Evolutionary conservation across 2,329 filamentous ascomycete genomes (phyloP).

Genomic region (Cercospora sp.): DNA sequence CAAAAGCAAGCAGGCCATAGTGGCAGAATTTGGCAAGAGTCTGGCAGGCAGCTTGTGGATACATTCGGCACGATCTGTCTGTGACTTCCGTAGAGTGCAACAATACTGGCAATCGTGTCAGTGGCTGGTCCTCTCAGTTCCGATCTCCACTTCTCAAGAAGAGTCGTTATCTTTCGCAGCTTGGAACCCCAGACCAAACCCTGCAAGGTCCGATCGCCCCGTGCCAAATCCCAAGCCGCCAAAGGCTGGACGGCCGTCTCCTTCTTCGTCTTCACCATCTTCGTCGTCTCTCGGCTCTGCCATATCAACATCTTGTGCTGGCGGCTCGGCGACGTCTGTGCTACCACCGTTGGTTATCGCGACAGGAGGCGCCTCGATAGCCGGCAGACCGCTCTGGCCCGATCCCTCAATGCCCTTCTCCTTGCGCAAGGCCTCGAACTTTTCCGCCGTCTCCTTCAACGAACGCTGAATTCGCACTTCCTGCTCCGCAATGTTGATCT

Average conservation of each 20-base stretch:
- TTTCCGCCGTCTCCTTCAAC: conserved; percentile 75
- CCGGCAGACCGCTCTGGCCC: conserved; percentile 7
- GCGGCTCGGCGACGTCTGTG: background rate
- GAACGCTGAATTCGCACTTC: conserved; percentile 79
- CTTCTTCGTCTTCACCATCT: conserved; percentile 23
- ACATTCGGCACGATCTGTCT: background rate
- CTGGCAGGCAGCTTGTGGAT: background rate
- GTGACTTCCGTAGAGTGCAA: background rate
- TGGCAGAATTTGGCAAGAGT: background rate
- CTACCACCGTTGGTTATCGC: background rate
- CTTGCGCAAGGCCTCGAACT: conserved; percentile 60
- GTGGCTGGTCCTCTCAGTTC: background rate
- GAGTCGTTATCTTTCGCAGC: conserved; percentile 10
- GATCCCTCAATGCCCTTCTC: conserved; percentile 44
- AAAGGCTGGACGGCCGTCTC: conserved; percentile 19
- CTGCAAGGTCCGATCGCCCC: conserved; percentile 19
- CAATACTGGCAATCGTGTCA: background rate
- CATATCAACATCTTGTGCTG: conserved; percentile 21
- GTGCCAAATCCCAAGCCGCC: conserved; percentile 24
- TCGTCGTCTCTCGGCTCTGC: conserved; percentile 25
- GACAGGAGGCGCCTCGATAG: conserved; percentile 19
- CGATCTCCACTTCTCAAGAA: background rate
- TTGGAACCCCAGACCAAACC: conserved; percentile 23
- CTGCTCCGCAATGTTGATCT: conserved; percentile 64
- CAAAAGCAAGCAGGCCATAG: background rate